Evolutionary conservation across 192 early-diverging fungal species (phyloP).

Genomic region (Coemansia sp.): DNA sequence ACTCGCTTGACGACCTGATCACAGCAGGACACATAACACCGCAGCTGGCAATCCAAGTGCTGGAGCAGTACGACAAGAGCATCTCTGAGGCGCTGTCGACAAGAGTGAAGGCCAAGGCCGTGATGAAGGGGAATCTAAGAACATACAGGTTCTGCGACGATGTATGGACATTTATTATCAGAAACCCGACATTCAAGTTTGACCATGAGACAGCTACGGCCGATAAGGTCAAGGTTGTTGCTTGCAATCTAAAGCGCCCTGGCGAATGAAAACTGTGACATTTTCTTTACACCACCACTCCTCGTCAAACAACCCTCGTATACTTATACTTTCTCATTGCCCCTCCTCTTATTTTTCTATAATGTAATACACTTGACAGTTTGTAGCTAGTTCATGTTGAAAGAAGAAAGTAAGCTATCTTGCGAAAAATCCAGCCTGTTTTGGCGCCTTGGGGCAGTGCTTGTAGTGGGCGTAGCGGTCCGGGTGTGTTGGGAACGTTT

Average conservation of each 20-base stretch:
- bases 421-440: conserved; percentile 2
- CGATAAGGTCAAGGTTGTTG: conserved; percentile 94
- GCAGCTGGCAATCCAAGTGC: conserved; percentile 88
- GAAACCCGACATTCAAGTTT: conserved; percentile 81
- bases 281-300: not conserved
- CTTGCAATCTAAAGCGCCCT: conserved; percentile 78
- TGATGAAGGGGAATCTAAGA: conserved; percentile 75
- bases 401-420: not conserved
- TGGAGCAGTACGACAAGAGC: conserved; percentile 71
- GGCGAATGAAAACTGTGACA: conserved; percentile 53
- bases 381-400: not conserved
- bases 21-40: conserved; percentile 85
- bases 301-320: not conserved
- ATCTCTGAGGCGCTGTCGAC: conserved; percentile 84
- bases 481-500: not conserved
- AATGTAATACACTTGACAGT: not conserved
- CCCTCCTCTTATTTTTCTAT: not conserved
- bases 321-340: not conserved
- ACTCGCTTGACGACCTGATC: conserved; percentile 95
- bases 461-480: conserved; percentile 8
- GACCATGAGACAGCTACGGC: conserved; percentile 78
- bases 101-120: conserved; percentile 76
- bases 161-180: conserved; percentile 96
- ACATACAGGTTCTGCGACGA: conserved; percentile 97
- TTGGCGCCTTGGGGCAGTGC: not conserved